A percentile compares a stretch with the other conserved stretches of the same genome.
phyloP scores from a whole-genome alignment of 2,329 filamentous ascomycete species.

The Phoma sp. region DNA sequence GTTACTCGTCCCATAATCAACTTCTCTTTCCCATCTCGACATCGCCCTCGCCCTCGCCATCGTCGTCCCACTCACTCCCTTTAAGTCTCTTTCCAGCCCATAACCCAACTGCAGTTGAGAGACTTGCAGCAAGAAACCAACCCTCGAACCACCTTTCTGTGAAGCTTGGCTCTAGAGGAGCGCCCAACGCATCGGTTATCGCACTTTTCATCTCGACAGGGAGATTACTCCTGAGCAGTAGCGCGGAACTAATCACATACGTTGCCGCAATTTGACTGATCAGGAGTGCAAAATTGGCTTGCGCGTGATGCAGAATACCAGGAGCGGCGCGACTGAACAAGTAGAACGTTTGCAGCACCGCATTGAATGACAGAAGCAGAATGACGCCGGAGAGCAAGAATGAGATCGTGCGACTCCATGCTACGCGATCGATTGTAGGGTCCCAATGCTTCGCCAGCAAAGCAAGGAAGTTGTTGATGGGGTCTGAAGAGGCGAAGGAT shows the following conservation, averaged over 20 bases:
- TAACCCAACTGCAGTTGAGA: conserved; percentile 71
- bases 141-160: conserved; percentile 87
- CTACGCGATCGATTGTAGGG: conserved; percentile 77
- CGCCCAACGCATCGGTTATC: conserved; percentile 77
- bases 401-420: conserved; percentile 84
- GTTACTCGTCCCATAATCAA: conserved; percentile 35
- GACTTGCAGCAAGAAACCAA: conserved; percentile 77
- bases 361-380: conserved; percentile 79
- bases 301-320: conserved; percentile 71
- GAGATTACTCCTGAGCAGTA: conserved; percentile 79
- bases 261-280: conserved; percentile 82
- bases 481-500: conserved; percentile 74
- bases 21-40: conserved; percentile 75
- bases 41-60: conserved; percentile 57
- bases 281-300: conserved; percentile 78
- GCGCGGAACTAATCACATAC: conserved; percentile 80
- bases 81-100: conserved; percentile 71
- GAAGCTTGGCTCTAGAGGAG: conserved; percentile 73
- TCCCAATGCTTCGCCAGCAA: conserved; percentile 84
- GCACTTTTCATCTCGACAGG: conserved; percentile 77
- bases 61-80: conserved; percentile 48
- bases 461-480: conserved; percentile 82
- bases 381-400: conserved; percentile 85
- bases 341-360: conserved; percentile 82
- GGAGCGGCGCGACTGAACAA: conserved; percentile 79